These are phyloP conservation scores for Coemansia sp. DNA, from an alignment of 192 early-diverging fungal genomes.

Conservation along the genomic window DNA sequence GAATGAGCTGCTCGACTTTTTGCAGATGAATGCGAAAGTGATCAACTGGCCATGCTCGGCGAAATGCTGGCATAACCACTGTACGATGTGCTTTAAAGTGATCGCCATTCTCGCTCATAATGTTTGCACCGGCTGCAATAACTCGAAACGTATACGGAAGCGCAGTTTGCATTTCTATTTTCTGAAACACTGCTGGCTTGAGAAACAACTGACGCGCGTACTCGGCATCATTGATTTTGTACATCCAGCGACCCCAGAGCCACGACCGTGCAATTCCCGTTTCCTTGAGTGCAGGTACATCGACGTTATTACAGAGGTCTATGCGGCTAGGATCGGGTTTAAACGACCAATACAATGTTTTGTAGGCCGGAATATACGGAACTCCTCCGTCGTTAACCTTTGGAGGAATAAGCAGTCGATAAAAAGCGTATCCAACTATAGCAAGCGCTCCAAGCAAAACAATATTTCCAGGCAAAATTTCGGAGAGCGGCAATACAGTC, in stretches of 20 bases:
- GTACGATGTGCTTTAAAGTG: conserved; percentile 42
- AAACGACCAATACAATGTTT: conserved; percentile 28
- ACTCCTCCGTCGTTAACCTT: conserved; percentile 32
- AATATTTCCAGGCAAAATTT: neutral
- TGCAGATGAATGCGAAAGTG: conserved; percentile 29
- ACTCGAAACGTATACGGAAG: conserved; percentile 37
- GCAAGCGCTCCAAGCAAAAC: neutral
- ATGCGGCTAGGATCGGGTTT: conserved; percentile 31
- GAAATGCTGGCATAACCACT: conserved; percentile 51
- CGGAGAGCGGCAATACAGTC: neutral
- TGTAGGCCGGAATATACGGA: conserved; percentile 36
- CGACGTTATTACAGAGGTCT: conserved; percentile 33
- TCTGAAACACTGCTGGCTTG: conserved; percentile 37
- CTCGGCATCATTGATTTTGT: conserved; percentile 42
- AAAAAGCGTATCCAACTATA: conserved; percentile 15
- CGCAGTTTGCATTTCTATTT: conserved; percentile 31
- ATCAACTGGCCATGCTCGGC: conserved; percentile 34
- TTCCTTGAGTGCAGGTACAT: conserved; percentile 22
- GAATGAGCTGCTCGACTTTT: conserved; percentile 35
- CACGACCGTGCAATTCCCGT: conserved; percentile 36
- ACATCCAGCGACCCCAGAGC: conserved; percentile 45
- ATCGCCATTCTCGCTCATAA: conserved; percentile 42
- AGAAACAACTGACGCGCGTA: conserved; percentile 45
- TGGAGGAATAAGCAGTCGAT: conserved; percentile 15
- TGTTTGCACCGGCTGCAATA: conserved; percentile 28